Evolutionary conservation across 257 asterid genomes (phyloP).

Genomic region (Solanum piurae): DNA sequence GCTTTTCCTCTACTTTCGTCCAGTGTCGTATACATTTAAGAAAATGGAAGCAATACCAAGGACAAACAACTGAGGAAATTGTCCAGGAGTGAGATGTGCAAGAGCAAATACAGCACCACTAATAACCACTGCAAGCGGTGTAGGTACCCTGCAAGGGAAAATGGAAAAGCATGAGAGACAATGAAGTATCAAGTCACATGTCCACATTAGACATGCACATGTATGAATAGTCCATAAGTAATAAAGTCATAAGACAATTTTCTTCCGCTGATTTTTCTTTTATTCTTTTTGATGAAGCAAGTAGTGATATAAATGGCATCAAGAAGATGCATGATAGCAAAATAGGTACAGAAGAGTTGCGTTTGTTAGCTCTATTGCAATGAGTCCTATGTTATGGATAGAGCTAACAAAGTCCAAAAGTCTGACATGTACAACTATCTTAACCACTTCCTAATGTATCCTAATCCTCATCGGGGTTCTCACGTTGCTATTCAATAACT

Average conservation of each 20-base stretch:
- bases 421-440: background rate
- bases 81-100: slow-evolving; percentile 93
- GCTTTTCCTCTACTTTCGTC: background rate
- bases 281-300: background rate
- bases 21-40: background rate
- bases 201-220: background rate
- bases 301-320: background rate
- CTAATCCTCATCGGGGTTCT: background rate
- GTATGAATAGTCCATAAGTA: background rate
- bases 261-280: background rate
- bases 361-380: background rate
- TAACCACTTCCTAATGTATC: background rate
- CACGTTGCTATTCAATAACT: background rate
- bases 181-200: background rate
- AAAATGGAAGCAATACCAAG: slow-evolving; percentile 44
- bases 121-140: slow-evolving; percentile 63
- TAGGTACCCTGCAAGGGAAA: slow-evolving; percentile 70
- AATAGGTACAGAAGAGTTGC: background rate
- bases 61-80: slow-evolving; percentile 86
- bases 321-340: background rate
- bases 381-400: background rate
- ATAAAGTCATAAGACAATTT: background rate
- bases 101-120: slow-evolving; percentile 86
- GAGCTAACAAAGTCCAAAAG: background rate
- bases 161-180: background rate